phyloP scores from a whole-genome alignment of 2,329 filamentous ascomycete genomes.

The Diaporthe batatas region DNA sequence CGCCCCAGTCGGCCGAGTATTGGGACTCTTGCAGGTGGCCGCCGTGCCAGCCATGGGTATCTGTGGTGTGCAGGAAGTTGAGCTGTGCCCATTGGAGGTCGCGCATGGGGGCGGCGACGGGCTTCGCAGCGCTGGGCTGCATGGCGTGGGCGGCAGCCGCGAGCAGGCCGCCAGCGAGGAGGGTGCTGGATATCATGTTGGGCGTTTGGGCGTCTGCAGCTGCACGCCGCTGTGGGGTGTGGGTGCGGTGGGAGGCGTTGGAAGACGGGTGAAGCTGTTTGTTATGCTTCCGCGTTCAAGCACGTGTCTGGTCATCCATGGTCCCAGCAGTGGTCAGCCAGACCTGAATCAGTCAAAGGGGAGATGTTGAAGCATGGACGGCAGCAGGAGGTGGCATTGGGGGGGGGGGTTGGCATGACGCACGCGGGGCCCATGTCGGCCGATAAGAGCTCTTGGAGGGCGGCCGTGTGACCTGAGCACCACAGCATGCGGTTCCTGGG shows the following conservation, averaged over 20 bases:
- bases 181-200: slow-evolving; percentile 50
- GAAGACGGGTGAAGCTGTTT: slow-evolving; percentile 1
- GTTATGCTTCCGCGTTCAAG: slow-evolving; percentile 12
- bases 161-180: slow-evolving; percentile 54
- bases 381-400: not conserved
- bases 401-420: slow-evolving; percentile 16
- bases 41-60: slow-evolving; percentile 95
- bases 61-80: slow-evolving; percentile 97
- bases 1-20: slow-evolving; percentile 97
- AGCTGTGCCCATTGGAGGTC: slow-evolving; percentile 92
- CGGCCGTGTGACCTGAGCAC: not conserved
- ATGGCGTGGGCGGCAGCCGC: slow-evolving; percentile 61
- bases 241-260: not conserved
- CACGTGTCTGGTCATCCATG: slow-evolving; percentile 16
- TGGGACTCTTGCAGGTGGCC: slow-evolving; percentile 95
- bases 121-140: slow-evolving; percentile 85
- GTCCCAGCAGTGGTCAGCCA: not conserved
- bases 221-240: slow-evolving; percentile 3
- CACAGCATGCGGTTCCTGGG: not conserved
- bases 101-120: slow-evolving; percentile 84
- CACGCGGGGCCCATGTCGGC: not conserved
- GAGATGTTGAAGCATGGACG: slow-evolving; percentile 12
- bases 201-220: slow-evolving; percentile 39
- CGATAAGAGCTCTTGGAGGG: no score
- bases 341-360: slow-evolving; percentile 22